Conservation (phyloP, 2,329 filamentous ascomycete species). For the Fusarium bactridioides region DNA sequence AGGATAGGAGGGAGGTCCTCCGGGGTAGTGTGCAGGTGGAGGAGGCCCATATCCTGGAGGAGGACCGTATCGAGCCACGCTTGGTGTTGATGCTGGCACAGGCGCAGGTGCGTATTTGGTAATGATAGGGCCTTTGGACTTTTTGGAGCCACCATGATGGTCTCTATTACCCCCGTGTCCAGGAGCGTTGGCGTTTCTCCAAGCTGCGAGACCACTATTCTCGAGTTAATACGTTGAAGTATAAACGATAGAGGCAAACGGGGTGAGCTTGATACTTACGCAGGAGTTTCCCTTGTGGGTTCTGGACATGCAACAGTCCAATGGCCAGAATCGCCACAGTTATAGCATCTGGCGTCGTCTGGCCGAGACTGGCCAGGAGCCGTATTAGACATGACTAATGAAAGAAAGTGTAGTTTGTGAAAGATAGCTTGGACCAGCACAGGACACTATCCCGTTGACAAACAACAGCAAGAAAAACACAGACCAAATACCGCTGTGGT, state of each 20-base stretch:
- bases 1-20: constrained; percentile 36
- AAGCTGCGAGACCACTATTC: constrained; percentile 48
- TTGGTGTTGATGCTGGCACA: constrained; percentile 24
- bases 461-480: background rate
- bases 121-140: constrained; percentile 46
- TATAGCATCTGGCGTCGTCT: constrained; percentile 58
- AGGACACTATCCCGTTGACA: constrained; percentile 1
- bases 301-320: constrained; percentile 63
- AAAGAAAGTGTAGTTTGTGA: background rate
- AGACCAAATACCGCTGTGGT: background rate
- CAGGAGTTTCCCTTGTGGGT: constrained; percentile 56
- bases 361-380: constrained; percentile 43
- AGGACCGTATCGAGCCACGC: constrained; percentile 35
- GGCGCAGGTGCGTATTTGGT: constrained; percentile 48
- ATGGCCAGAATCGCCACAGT: constrained; percentile 60
- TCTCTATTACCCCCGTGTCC: constrained; percentile 40
- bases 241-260: background rate
- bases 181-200: constrained; percentile 46
- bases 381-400: constrained; percentile 42
- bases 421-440: background rate
- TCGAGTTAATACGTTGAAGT: constrained; percentile 14
- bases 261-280: constrained; percentile 52
- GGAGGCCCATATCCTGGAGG: constrained; percentile 38
- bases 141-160: constrained; percentile 44
- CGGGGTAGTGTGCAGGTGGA: constrained; percentile 37